A percentile compares a stretch with the other conserved stretches of the same genome.
These are phyloP conservation scores for Fusarium sacchari DNA, from an alignment of 2,329 filamentous ascomycete species.

Conservation along the genomic window DNA sequence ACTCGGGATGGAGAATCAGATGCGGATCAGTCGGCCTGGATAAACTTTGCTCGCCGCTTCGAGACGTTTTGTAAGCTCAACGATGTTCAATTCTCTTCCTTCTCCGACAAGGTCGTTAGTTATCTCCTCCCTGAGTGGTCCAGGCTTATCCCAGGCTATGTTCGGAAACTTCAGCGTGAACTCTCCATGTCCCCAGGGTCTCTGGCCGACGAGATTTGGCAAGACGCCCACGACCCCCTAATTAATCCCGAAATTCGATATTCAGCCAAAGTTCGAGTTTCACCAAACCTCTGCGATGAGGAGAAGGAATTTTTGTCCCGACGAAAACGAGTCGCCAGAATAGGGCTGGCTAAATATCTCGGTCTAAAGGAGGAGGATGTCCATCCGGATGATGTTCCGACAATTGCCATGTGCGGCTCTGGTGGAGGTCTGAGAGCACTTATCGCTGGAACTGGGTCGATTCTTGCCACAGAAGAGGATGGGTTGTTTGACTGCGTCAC, in stretches of 20 bases:
- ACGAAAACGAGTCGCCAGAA: slow-evolving; percentile 73
- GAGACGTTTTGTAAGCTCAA: slow-evolving; percentile 64
- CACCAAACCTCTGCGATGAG: slow-evolving; percentile 81
- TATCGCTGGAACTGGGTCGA: slow-evolving; percentile 88
- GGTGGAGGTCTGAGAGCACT: slow-evolving; percentile 91
- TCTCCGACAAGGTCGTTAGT: slow-evolving; percentile 71
- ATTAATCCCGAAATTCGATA: slow-evolving; percentile 89
- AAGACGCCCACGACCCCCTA: slow-evolving; percentile 84
- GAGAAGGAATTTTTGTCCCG: slow-evolving; percentile 79
- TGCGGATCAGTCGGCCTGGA: slow-evolving; percentile 57
- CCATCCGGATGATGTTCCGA: slow-evolving; percentile 91
- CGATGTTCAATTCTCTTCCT: slow-evolving; percentile 63
- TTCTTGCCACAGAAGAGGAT: slow-evolving; percentile 83
- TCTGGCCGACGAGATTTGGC: slow-evolving; percentile 92
- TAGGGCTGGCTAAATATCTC: slow-evolving; percentile 84
- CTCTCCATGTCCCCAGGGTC: slow-evolving; percentile 88
- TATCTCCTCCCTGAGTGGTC: slow-evolving; percentile 86
- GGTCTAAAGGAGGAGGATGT: slow-evolving; percentile 80
- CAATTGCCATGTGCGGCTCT: slow-evolving; percentile 93
- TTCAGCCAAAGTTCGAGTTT: slow-evolving; percentile 84
- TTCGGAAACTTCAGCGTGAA: slow-evolving; percentile 87
- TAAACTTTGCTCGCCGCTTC: slow-evolving; percentile 58
- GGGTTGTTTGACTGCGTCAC: slow-evolving; percentile 94
- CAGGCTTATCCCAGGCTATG: slow-evolving; percentile 76
- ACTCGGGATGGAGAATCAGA: slow-evolving; percentile 30